Conservation (phyloP, 768 basidiomycete genomes). For the Termitomyces heimii region DNA sequence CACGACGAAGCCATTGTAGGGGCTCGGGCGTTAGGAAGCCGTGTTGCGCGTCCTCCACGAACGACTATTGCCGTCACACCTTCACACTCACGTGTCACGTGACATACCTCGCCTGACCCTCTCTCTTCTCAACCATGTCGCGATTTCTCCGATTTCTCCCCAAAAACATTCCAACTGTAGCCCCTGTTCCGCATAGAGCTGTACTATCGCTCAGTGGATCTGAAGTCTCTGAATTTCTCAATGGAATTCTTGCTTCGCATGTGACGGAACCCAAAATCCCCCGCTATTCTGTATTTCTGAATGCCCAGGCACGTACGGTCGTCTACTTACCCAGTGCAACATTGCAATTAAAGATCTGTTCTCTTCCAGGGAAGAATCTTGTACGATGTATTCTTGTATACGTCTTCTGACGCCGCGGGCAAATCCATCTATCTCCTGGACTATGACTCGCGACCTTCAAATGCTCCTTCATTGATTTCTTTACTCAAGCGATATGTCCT, state of each 20-base stretch:
- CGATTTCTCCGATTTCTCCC: slow-evolving; percentile 38
- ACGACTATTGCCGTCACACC: too few relatives aligned
- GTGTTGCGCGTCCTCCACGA: neutral
- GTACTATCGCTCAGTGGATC: slow-evolving; percentile 75
- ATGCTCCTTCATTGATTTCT: slow-evolving; percentile 55
- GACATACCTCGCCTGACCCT: neutral
- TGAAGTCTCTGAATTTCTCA: slow-evolving; percentile 77
- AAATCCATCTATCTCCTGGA: slow-evolving; percentile 62
- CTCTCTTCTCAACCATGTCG: neutral
- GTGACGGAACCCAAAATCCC: slow-evolving; percentile 41
- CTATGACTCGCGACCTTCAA: slow-evolving; percentile 57
- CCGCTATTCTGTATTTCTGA: slow-evolving; percentile 67
- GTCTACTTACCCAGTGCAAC: neutral
- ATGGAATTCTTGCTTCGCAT: slow-evolving; percentile 61
- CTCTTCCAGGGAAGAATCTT: slow-evolving; percentile 74
- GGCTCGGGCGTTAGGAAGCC: neutral
- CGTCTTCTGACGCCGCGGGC: slow-evolving; percentile 37
- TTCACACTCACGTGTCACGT: too few relatives aligned
- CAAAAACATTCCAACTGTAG: slow-evolving; percentile 44
- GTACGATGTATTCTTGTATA: slow-evolving; percentile 85
- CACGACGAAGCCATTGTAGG: slow-evolving; percentile 72
- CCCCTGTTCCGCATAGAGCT: slow-evolving; percentile 59
- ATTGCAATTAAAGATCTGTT: slow-evolving; percentile 10
- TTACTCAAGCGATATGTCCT: slow-evolving; percentile 81
- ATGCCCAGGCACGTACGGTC: slow-evolving; percentile 60